Evolutionary conservation across 2,329 filamentous ascomycete species (phyloP).

Genomic region (Cytospora leucostoma): DNA sequence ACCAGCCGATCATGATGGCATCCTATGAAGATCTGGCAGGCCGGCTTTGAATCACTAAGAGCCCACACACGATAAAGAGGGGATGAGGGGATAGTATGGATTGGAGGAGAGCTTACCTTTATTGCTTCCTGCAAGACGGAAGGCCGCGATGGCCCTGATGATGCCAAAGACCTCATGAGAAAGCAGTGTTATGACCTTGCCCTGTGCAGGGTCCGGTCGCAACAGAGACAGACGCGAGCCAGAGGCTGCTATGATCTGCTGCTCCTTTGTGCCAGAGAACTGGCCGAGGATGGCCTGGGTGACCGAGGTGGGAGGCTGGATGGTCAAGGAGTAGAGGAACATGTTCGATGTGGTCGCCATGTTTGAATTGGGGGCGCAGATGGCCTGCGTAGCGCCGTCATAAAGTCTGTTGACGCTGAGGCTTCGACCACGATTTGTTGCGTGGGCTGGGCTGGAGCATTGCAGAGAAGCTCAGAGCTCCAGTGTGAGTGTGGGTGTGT

Average conservation of each 20-base stretch:
- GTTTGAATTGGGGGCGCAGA: constrained; percentile 49
- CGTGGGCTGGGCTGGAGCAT: constrained; percentile 10
- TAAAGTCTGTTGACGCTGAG: constrained; percentile 16
- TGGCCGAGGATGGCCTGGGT: constrained; percentile 91
- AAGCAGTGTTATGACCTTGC: constrained; percentile 81
- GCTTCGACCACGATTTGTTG: constrained; percentile 6
- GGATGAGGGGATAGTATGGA: constrained; percentile 30
- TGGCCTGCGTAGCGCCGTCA: constrained; percentile 49
- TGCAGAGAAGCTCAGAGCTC: constrained; percentile 20
- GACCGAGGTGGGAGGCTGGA: constrained; percentile 87
- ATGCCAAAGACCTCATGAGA: constrained; percentile 97
- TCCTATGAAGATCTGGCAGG: constrained; percentile 47
- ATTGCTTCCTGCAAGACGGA: constrained; percentile 87
- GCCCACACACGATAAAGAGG: constrained; percentile 45
- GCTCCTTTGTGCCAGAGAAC: constrained; percentile 94
- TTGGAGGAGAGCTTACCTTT: constrained; percentile 73
- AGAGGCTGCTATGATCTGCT: constrained; percentile 93
- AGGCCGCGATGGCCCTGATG: constrained; percentile 83
- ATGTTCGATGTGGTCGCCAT: constrained; percentile 99
- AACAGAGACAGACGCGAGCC: constrained; percentile 88
- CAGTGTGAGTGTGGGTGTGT: background rate
- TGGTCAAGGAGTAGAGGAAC: constrained; percentile 97
- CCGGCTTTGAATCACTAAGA: constrained; percentile 73
- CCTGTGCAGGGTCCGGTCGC: constrained; percentile 80
- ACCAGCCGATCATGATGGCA: constrained; percentile 27